These are phyloP conservation scores for Dactylellina leptospora DNA, from an alignment of 2,329 filamentous ascomycete species.

Conservation along the genomic window DNA sequence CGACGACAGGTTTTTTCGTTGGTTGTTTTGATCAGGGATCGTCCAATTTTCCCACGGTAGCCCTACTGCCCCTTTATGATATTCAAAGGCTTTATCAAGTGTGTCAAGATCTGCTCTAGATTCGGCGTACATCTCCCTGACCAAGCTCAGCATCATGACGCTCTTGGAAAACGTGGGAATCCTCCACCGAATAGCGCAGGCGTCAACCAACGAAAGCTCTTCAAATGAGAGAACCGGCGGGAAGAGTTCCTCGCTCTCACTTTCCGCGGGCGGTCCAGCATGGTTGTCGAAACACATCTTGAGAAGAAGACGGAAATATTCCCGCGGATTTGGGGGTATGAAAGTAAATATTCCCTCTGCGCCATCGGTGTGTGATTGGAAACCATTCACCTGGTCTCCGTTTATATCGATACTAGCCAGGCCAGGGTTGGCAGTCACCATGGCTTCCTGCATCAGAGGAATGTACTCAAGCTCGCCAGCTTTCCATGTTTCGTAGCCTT, in stretches of 20 bases:
- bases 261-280: constrained; percentile 58
- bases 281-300: constrained; percentile 59
- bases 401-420: constrained; percentile 70
- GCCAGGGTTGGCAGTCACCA: constrained; percentile 66
- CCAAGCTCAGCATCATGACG: constrained; percentile 83
- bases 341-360: constrained; percentile 79
- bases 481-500: constrained; percentile 89
- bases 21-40: constrained; percentile 63
- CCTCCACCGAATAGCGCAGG: constrained; percentile 87
- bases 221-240: constrained; percentile 70
- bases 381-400: constrained; percentile 61
- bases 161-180: constrained; percentile 82
- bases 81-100: constrained; percentile 82
- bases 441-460: constrained; percentile 91
- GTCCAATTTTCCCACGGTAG: constrained; percentile 65
- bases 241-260: constrained; percentile 62
- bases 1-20: constrained; percentile 76
- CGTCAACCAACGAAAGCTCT: constrained; percentile 82
- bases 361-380: constrained; percentile 61
- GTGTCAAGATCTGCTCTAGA: constrained; percentile 82
- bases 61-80: constrained; percentile 70
- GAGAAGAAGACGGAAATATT: constrained; percentile 69
- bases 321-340: constrained; percentile 83
- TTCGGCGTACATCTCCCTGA: constrained; percentile 83
- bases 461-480: constrained; percentile 86